Evolutionary conservation across 2,329 filamentous ascomycete species (phyloP), one percentile per base, ranked within the genome.

Genomic region (Paraconiothyrium sp.): DNA sequence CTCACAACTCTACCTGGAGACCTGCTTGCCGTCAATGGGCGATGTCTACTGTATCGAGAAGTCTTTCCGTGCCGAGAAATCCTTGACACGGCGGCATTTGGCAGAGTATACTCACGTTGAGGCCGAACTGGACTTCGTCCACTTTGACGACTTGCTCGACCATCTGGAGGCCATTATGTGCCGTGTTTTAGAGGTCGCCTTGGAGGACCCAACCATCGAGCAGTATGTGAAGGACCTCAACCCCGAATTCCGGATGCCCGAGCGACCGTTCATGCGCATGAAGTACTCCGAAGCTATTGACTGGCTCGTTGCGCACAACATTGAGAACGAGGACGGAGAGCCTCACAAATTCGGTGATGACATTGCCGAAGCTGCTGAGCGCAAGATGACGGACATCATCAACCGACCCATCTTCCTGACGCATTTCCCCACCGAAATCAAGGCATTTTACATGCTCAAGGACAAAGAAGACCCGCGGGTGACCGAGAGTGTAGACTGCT

Each of bases 381-480:
- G 95, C 72, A 88, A 86, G 77, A 99, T 99, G 95, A 98, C 94
- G 1, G 95, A 99, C 79, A 91, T 90, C 71, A 97, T 99, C 85
- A 95, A 96, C 88, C 84, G 88, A 58, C 95, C 95, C 64, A 97
- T 99, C 80, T 92, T 98, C 84, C 86, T 98, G 46, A 98, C 94
- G 2, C 94, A 98, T 82, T 99, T 99, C 88, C 95, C 95, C 22
- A 90, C 90, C 62, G 93, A 94, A 83, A 97, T 99, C 86, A 99
- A 99, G 86, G 92, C 95, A 1, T 99, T 99, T 80, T 99, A 99
- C 86, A 99, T 99, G 95, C 90, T 94, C 82, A 94, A 91, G 81
- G 95, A 94, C 72, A 84, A 85, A 47, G 81, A 86, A 34, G 95
- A 99, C 76, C 83, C 81, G 34, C 88, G 94, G 30, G 93, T 97